Evolutionary conservation across 495 filamentous ascomycete species (phyloP).

Genomic region (Penicillium psychrofluorescens): DNA sequence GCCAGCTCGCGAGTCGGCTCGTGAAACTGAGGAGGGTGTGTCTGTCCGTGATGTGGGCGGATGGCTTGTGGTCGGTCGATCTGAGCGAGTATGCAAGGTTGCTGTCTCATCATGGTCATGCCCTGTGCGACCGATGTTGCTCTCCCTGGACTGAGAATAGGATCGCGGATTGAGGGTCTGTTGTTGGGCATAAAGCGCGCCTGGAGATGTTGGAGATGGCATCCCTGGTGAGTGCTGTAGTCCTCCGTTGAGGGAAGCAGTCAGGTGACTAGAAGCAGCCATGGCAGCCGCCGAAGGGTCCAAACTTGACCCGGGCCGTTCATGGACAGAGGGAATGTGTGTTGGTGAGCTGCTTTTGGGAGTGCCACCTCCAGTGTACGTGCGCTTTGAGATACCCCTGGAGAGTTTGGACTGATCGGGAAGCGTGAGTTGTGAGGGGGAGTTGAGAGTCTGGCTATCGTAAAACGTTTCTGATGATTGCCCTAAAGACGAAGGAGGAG

Average conservation of each 20-base stretch:
- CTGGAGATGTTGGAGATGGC: constrained; percentile 79
- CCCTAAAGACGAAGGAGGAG: constrained; percentile 38
- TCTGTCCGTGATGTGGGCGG: constrained; percentile 31
- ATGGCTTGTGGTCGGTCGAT: constrained; percentile 33
- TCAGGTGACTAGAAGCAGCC: constrained; percentile 69
- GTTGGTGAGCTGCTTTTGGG: constrained; percentile 81
- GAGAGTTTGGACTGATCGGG: constrained; percentile 17
- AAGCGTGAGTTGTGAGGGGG: constrained; percentile 33
- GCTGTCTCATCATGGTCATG: constrained; percentile 39
- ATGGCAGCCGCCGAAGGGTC: constrained; percentile 62
- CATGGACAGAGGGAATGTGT: constrained; percentile 55
- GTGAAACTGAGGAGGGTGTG: constrained; percentile 20
- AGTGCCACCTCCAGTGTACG: constrained; percentile 66
- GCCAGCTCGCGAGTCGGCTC: constrained; percentile 47
- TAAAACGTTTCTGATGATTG: constrained; percentile 17
- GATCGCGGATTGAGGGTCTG: constrained; percentile 42
- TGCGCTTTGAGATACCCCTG: constrained; percentile 72
- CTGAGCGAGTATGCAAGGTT: constrained; percentile 18
- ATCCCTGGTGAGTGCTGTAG: constrained; percentile 62
- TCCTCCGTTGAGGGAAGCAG: constrained; percentile 62
- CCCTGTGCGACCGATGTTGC: constrained; percentile 20
- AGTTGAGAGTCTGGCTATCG: constrained; percentile 33
- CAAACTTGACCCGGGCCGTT: constrained; percentile 39
- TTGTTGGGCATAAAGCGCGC: constrained; percentile 38
- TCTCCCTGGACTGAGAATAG: constrained; percentile 32